Conservation (phyloP, 2,329 filamentous ascomycete species). For the Pestalotiopsis sp. region DNA sequence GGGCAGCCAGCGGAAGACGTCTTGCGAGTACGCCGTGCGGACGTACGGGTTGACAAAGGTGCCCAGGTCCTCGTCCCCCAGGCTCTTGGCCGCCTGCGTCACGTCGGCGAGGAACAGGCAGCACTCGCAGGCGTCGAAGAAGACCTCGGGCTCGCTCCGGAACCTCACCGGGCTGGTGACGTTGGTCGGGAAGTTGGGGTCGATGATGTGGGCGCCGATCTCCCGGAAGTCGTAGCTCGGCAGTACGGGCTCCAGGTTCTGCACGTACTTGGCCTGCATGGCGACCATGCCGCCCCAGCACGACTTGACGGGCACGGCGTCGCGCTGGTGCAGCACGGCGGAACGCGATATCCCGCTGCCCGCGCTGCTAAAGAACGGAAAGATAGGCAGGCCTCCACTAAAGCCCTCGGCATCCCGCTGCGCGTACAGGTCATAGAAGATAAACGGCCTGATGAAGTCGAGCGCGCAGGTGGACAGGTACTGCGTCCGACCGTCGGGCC, state of each 20-base stretch:
- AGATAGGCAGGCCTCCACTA: slow-evolving; percentile 65
- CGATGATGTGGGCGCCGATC: slow-evolving; percentile 36
- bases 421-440: slow-evolving; percentile 76
- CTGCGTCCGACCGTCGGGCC: slow-evolving; percentile 50
- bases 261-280: slow-evolving; percentile 64
- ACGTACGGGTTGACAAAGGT: slow-evolving; percentile 79
- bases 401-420: slow-evolving; percentile 68
- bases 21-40: slow-evolving; percentile 67
- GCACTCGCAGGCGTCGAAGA: slow-evolving; percentile 67
- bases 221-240: slow-evolving; percentile 36
- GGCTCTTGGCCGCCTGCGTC: slow-evolving; percentile 37
- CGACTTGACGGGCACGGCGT: slow-evolving; percentile 70
- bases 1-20: slow-evolving; percentile 60
- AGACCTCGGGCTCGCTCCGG: slow-evolving; percentile 59
- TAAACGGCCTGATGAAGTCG: slow-evolving; percentile 69
- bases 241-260: slow-evolving; percentile 38
- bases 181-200: slow-evolving; percentile 33
- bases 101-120: slow-evolving; percentile 59
- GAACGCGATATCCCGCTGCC: slow-evolving; percentile 57
- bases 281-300: slow-evolving; percentile 81
- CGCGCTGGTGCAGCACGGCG: slow-evolving; percentile 63
- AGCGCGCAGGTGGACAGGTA: slow-evolving; percentile 73
- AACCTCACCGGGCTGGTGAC: slow-evolving; percentile 51
- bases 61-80: slow-evolving; percentile 48
- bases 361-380: slow-evolving; percentile 64